Conservation (phyloP, 352 stramenopile species). For the Blastocystis sp. region DNA sequence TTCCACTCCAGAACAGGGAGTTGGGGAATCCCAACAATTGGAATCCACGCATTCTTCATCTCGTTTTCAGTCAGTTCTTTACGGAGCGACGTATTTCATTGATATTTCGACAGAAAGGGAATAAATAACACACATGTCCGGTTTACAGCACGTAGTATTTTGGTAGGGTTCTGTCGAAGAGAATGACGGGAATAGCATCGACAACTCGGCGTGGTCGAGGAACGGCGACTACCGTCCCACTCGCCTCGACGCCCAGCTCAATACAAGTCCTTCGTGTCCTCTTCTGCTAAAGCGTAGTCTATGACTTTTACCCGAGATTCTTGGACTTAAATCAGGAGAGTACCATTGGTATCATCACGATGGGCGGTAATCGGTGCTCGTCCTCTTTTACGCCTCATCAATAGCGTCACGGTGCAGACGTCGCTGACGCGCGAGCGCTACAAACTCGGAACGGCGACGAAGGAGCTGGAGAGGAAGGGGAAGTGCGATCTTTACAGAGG, state of each 20-base stretch:
- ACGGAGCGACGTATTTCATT: background rate
- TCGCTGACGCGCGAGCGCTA: constrained; percentile 62
- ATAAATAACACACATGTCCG: constrained; percentile 26
- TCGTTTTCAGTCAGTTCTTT: background rate
- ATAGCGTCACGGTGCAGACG: constrained; percentile 50
- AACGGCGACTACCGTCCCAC: constrained; percentile 63
- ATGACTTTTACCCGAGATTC: constrained; percentile 60
- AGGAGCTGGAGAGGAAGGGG: constrained; percentile 32
- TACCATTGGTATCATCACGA: constrained; percentile 62
- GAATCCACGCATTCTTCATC: too few species aligned
- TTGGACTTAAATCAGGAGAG: constrained; percentile 56
- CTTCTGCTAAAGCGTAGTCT: constrained; percentile 39
- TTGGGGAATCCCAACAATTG: too few species aligned
- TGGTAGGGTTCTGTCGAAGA: background rate
- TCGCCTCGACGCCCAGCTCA: constrained; percentile 51
- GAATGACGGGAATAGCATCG: constrained; percentile 42
- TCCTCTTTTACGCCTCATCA: background rate
- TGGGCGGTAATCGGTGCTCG: constrained; percentile 52
- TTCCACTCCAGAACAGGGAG: too few species aligned
- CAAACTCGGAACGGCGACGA: constrained; percentile 65
- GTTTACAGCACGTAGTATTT: constrained; percentile 54
- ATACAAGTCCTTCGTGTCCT: constrained; percentile 28
- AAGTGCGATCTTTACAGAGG: constrained; percentile 61
- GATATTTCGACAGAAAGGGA: background rate
- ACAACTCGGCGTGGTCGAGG: constrained; percentile 58